Percentiles rank a stretch among this genome's conserved stretches.
These are phyloP conservation scores for Calonectria multiphialidica DNA, from an alignment of 2,329 filamentous ascomycete species.

Conservation along the genomic window DNA sequence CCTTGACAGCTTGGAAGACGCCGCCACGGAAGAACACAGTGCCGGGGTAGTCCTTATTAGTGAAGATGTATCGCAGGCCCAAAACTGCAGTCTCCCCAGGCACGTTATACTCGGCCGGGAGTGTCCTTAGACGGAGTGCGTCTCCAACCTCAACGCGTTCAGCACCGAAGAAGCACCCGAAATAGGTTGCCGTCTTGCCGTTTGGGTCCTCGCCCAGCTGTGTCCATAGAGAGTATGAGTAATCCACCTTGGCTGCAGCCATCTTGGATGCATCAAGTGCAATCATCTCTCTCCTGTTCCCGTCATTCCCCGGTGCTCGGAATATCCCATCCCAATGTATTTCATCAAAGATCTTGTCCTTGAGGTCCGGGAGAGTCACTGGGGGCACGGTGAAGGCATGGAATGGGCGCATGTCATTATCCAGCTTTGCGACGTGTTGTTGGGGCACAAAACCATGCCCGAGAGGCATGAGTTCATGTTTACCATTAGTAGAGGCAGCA, in stretches of 20 bases:
- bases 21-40: conserved; percentile 56
- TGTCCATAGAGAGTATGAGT: conserved; percentile 63
- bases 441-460: conserved; percentile 54
- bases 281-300: conserved; percentile 54
- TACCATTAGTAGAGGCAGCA: conserved; percentile 44
- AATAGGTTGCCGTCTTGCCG: conserved; percentile 52
- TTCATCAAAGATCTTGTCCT: conserved; percentile 54
- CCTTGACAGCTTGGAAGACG: conserved; percentile 51
- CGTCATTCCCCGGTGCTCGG: conserved; percentile 47
- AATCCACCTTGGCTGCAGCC: conserved; percentile 61
- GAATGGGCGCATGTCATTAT: conserved; percentile 61
- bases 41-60: conserved; percentile 49
- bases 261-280: conserved; percentile 65
- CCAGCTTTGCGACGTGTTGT: conserved; percentile 52
- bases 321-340: conserved; percentile 58
- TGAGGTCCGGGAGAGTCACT: conserved; percentile 53
- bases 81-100: conserved; percentile 49
- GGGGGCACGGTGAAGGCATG: conserved; percentile 64
- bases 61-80: conserved; percentile 56
- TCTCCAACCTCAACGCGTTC: conserved; percentile 63
- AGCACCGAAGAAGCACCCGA: conserved; percentile 64
- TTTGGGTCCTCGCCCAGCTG: conserved; percentile 46
- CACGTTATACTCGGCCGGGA: conserved; percentile 51
- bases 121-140: conserved; percentile 60
- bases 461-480: conserved; percentile 56